Percentiles rank a stretch among this genome's conserved stretches.
phyloP scores from a whole-genome alignment of 345 rosid genomes.

The Sonneratia caseolaris region DNA sequence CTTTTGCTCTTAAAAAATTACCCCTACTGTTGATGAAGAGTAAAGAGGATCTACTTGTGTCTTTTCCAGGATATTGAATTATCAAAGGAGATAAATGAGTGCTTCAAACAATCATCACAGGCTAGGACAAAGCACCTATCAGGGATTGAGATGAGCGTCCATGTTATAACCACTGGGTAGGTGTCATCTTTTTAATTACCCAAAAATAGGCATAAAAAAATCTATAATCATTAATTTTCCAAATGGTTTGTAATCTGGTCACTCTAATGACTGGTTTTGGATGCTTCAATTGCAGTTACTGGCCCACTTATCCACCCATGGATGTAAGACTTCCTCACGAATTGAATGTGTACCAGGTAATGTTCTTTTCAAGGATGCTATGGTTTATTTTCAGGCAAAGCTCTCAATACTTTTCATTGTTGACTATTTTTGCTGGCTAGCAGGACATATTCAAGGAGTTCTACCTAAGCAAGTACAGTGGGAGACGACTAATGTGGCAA shows the following conservation, averaged over 20 bases:
- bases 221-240: neutral
- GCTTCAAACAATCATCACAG: conserved; percentile 93
- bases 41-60: neutral
- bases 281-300: conserved; percentile 50
- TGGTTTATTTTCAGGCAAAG: neutral
- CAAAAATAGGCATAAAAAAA: neutral
- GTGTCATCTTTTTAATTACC: conserved; percentile 8
- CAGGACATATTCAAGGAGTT: conserved; percentile 98
- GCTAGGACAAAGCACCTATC: conserved; percentile 93
- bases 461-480: conserved; percentile 92
- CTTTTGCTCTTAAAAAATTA: too few relatives aligned
- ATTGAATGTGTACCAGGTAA: conserved; percentile 92
- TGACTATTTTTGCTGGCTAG: conserved; percentile 8
- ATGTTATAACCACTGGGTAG: conserved; percentile 93
- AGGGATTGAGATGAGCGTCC: conserved; percentile 98
- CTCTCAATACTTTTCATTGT: neutral
- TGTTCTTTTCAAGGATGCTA: conserved; percentile 13
- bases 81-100: conserved; percentile 94
- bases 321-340: conserved; percentile 98
- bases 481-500: conserved; percentile 98
- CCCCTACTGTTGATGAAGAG: neutral
- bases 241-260: neutral
- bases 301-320: conserved; percentile 99
- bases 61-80: conserved; percentile 77
- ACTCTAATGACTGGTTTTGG: neutral